Percentiles rank a stretch among this genome's conserved stretches.
phyloP scores from a whole-genome alignment of 805 yeast genomes.

The Pichia thaimueangensis region DNA sequence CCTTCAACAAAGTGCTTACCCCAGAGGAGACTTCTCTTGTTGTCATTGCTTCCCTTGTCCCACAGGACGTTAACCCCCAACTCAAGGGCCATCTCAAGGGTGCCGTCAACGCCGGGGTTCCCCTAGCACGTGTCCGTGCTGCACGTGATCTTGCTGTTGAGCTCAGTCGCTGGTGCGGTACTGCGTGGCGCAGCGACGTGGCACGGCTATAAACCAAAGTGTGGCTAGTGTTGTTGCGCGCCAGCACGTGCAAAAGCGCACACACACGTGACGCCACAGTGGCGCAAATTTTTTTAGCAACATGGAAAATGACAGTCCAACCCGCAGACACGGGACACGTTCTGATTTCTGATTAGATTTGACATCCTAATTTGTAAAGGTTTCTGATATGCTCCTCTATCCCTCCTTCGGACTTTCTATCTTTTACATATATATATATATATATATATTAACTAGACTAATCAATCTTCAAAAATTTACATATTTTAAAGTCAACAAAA shows the following conservation, averaged over 20 bases:
- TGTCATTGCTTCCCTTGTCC: conserved; percentile 73
- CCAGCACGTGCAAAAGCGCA: conserved; percentile 2
- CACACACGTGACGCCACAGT: not conserved
- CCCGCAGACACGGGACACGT: no score
- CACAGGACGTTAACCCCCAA: conserved; percentile 92
- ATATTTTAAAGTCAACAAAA: no score
- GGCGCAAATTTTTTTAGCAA: no score
- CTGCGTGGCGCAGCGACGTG: conserved; percentile 50
- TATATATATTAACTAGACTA: no score
- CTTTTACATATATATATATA: no score
- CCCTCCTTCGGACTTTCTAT: no score
- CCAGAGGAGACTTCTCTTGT: conserved; percentile 72
- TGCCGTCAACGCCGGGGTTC: conserved; percentile 72
- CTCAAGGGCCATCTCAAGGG: conserved; percentile 87
- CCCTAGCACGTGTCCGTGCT: conserved; percentile 53
- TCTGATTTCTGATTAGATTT: no score
- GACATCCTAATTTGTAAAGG: no score
- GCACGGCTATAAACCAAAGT: conserved; percentile 30
- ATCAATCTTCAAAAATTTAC: no score
- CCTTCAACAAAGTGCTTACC: conserved; percentile 54
- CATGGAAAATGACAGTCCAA: no score
- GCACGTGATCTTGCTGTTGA: conserved; percentile 57
- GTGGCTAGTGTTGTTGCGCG: not conserved
- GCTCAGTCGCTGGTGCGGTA: conserved; percentile 69
- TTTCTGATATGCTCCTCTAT: no score